Percentiles rank a stretch among this genome's conserved stretches.
Conservation (phyloP, 768 basidiomycete genomes). For the Russula sp. region DNA sequence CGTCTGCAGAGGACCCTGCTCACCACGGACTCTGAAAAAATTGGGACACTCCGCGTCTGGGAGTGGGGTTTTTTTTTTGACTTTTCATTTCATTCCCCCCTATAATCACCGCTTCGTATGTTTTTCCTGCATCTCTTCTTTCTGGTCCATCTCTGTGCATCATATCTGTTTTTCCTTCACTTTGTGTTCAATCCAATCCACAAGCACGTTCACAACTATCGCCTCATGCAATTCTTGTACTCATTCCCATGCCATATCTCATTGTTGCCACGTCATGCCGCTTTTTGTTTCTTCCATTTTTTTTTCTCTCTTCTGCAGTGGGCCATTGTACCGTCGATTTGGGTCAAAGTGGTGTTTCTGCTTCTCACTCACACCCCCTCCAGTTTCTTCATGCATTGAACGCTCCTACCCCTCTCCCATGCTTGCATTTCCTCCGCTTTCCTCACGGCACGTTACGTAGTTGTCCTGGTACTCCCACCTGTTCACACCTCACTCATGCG, state of each 20-base stretch:
- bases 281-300: background rate
- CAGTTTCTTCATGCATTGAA: conserved; percentile 21
- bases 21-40: conserved; percentile 24
- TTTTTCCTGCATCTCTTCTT: conserved; percentile 14
- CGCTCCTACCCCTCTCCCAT: conserved; percentile 24
- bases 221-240: conserved; percentile 33
- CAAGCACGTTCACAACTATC: conserved; percentile 30
- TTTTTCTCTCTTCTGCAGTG: conserved; percentile 4
- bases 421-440: conserved; percentile 16
- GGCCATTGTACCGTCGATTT: conserved; percentile 11
- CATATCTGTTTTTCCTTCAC: conserved; percentile 21
- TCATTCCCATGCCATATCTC: conserved; percentile 32
- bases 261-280: conserved; percentile 31
- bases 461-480: conserved; percentile 24
- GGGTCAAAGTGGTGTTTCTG: background rate
- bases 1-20: conserved; percentile 16
- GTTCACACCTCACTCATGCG: conserved; percentile 14
- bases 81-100: background rate
- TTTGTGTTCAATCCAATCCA: conserved; percentile 20
- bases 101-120: conserved; percentile 14
- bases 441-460: conserved; percentile 29
- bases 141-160: conserved; percentile 26
- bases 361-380: conserved; percentile 9
- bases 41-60: conserved; percentile 16
- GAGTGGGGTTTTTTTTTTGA: conserved; percentile 4